Conservation (phyloP, 2,329 filamentous ascomycete genomes). For the Didymella glomerata region DNA sequence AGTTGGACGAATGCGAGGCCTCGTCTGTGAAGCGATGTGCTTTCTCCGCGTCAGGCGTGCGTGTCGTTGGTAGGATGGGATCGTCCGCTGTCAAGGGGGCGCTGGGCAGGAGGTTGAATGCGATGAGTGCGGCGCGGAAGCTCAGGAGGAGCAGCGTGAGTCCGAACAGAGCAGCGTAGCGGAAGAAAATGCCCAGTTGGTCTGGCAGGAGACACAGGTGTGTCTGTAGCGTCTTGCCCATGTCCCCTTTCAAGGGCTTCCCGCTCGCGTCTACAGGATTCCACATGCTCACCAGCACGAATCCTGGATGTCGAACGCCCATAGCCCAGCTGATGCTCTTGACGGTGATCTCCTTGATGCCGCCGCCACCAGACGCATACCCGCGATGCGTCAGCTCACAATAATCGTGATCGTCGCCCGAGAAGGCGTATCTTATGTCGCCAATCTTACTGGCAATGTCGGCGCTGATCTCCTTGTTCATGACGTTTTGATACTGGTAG, state of each 20-base stretch:
- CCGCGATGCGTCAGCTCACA: constrained; percentile 85
- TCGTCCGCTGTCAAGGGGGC: constrained; percentile 7
- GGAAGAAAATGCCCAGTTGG: constrained; percentile 83
- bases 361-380: constrained; percentile 66
- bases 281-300: constrained; percentile 88
- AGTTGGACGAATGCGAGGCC: constrained; percentile 40
- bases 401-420: constrained; percentile 97
- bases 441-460: constrained; percentile 80
- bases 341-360: constrained; percentile 82
- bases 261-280: constrained; percentile 77
- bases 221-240: constrained; percentile 74
- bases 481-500: constrained; percentile 97
- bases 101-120: constrained; percentile 9
- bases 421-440: constrained; percentile 86
- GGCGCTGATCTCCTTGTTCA: constrained; percentile 77
- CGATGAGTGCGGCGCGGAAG: constrained; percentile 54
- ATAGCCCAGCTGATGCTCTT: constrained; percentile 97
- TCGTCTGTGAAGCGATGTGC: background rate
- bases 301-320: constrained; percentile 88
- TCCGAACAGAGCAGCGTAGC: constrained; percentile 72
- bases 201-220: constrained; percentile 91
- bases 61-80: constrained; percentile 43
- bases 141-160: constrained; percentile 61
- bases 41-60: constrained; percentile 14
- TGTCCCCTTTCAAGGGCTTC: constrained; percentile 51